phyloP scores from a whole-genome alignment of 768 basidiomycete species.

The Lentinula edodes region DNA sequence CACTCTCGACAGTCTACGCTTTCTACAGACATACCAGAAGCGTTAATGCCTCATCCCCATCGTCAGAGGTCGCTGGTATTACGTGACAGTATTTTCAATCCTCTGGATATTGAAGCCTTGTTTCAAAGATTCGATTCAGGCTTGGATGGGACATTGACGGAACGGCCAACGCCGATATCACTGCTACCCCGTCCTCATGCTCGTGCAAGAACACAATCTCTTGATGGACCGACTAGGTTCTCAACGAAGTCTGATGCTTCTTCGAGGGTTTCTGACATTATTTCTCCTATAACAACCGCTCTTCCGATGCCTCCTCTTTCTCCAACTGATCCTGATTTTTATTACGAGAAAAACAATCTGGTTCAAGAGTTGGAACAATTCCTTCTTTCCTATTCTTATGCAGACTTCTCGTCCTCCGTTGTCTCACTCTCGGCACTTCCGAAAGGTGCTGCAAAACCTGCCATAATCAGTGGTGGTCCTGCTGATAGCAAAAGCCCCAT shows the following conservation, averaged over 20 bases:
- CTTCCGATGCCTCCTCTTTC: neutral
- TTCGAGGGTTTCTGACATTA: neutral
- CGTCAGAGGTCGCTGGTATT: neutral
- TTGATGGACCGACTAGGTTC: neutral
- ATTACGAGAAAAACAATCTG: neutral
- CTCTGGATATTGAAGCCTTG: neutral
- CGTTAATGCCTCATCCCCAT: neutral
- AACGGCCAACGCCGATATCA: neutral
- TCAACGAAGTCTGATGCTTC: neutral
- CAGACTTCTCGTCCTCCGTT: neutral
- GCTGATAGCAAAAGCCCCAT: neutral
- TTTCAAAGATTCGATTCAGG: neutral
- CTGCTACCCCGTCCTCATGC: constrained; percentile 2
- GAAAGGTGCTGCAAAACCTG: constrained; percentile 4
- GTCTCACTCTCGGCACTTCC: neutral
- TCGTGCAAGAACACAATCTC: neutral
- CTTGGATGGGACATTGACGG: neutral
- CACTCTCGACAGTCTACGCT: neutral
- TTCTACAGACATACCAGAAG: neutral
- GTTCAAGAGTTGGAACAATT: constrained; percentile 1
- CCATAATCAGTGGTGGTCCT: neutral
- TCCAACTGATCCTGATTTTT: neutral
- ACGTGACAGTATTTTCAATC: neutral
- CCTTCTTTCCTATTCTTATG: constrained; percentile 3
- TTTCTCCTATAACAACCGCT: neutral